Conservation (phyloP, 1,139 yeast genomes). For the Scheffersomyces illinoinensis region DNA sequence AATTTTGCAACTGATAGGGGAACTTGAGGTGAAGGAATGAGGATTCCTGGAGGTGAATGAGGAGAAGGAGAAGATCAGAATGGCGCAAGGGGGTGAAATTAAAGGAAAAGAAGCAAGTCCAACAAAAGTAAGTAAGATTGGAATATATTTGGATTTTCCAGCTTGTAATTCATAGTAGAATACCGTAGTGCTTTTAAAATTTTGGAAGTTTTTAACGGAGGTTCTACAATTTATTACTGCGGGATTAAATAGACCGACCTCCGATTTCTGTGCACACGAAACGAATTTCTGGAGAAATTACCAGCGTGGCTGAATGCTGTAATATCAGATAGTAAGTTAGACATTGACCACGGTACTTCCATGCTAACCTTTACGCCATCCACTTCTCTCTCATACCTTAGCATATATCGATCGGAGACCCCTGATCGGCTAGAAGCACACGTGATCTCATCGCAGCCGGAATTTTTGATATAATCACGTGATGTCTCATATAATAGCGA, state of each 20-base stretch:
- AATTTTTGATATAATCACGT: background rate
- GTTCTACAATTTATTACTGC: background rate
- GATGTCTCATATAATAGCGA: background rate
- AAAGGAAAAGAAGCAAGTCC: background rate
- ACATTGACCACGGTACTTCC: background rate
- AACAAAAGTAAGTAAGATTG: no score
- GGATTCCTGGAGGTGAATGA: background rate
- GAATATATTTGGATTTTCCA: background rate
- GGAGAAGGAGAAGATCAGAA: background rate
- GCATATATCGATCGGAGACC: background rate
- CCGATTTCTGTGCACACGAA: background rate
- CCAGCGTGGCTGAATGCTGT: background rate
- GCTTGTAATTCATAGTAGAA: background rate
- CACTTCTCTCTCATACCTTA: background rate
- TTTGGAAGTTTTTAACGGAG: background rate
- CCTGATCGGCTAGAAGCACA: background rate
- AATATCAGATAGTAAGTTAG: background rate
- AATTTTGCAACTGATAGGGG: background rate
- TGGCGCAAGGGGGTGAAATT: background rate
- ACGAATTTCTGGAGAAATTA: background rate
- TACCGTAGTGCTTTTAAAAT: background rate
- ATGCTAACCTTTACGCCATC: background rate
- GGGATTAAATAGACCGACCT: background rate
- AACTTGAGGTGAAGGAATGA: background rate
- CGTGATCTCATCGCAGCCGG: background rate